Base-by-base conservation (phyloP, 2,329 filamentous ascomycete genomes). In the Fusarium sp. region DNA sequence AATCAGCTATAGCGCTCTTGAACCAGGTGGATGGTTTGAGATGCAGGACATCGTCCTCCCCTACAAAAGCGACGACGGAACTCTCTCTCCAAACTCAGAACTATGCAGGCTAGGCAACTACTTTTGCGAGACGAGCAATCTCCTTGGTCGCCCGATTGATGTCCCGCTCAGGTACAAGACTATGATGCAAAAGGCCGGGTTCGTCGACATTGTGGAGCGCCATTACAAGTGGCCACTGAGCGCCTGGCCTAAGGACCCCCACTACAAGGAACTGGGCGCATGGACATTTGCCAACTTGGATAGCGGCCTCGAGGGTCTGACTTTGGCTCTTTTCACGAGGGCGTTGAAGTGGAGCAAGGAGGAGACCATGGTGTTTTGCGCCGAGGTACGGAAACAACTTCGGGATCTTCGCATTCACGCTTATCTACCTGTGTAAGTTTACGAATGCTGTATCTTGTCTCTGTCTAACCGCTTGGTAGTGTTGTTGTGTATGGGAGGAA, bases 161-260 rank as follows among this genome's bases (percentile, higher is more conserved):
- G 27, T 35, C 2, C 40, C 54, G 5, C 29, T 22, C 8, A 34
- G 57, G n/a, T 67, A 64, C 31, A 60, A 57, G 24, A 6, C 0
- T 1, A 54, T 56, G 42, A 54, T 70, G 64, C 24, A 64, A n/a
- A 20, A 54, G 31, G 60, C 45, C 4, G 61, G 64, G 1, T 68
- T 70, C 14, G 47, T 35, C 11, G 38, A 42, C 31, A 11, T 70
- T 18, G 40, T 34, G n/a, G 64, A 70, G 35, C 22, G n/a, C 5
- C 31, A 37, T 8, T 65, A 60, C 24, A 67, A 70, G 57, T 67
- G 64, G 64, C 64, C 64, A 5, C 34, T 64, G n/a, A 62, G 37
- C 13, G 13, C 42, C 5, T 70, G 68, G 68, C 54, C 68, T 8
- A 64, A 31, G 16, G 64, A 62, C 7, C 20, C 31, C 1, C n/a